These are phyloP conservation scores for Kingdonia uniflora DNA, from an alignment of 164 flowering plant genomes.

Conservation along the genomic window DNA sequence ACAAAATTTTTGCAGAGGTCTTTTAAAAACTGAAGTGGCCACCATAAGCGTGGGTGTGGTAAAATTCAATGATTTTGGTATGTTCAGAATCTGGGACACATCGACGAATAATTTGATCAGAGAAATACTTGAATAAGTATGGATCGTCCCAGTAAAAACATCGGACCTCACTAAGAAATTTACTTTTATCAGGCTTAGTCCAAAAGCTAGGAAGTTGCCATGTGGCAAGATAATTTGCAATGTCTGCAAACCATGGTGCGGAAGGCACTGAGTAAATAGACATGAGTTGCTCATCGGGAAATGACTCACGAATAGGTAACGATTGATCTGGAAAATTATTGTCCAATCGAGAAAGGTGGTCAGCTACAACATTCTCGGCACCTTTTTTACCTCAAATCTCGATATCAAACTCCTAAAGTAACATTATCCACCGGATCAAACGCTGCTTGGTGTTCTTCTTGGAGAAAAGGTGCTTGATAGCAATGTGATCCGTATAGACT, in stretches of 20 bases:
- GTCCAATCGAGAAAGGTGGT: neutral
- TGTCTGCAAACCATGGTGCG: neutral
- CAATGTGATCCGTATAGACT: neutral
- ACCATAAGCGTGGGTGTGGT: too few relatives aligned
- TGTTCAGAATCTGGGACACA: too few relatives aligned
- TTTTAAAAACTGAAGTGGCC: too few relatives aligned
- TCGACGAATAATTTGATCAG: too few relatives aligned
- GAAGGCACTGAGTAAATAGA: too few relatives aligned
- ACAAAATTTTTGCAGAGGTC: neutral
- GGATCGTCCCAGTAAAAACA: too few relatives aligned
- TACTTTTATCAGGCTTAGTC: neutral
- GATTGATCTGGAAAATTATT: neutral
- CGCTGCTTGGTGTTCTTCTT: neutral
- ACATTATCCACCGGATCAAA: neutral
- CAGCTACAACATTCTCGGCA: neutral
- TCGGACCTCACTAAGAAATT: too few relatives aligned
- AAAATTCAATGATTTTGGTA: too few relatives aligned
- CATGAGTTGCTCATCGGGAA: too few relatives aligned
- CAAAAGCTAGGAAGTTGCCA: neutral
- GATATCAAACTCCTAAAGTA: neutral
- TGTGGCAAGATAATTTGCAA: neutral
- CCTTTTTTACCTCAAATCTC: neutral
- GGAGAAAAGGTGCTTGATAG: neutral
- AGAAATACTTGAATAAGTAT: too few relatives aligned
- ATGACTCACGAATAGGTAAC: neutral